These are phyloP conservation scores for Aspergillus sp. DNA, from an alignment of 2,329 filamentous ascomycete species.

Conservation along the genomic window DNA sequence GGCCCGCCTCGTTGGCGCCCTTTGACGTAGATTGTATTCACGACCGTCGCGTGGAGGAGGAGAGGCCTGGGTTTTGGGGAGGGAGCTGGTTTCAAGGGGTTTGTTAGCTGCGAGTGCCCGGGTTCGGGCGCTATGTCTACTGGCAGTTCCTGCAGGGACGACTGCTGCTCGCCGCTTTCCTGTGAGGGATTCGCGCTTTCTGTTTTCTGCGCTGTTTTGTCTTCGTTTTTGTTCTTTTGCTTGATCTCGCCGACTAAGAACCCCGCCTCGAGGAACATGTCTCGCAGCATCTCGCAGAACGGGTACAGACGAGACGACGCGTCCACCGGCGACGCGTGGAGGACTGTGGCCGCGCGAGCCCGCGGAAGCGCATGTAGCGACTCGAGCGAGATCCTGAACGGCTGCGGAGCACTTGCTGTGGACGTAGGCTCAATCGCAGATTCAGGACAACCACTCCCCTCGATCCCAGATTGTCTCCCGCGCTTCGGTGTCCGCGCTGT, in stretches of 20 bases:
- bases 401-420: constrained; percentile 7
- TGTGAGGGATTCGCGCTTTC: constrained; percentile 1
- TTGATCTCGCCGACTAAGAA: constrained; percentile 29
- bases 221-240: constrained; percentile 1
- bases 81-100: constrained; percentile 5
- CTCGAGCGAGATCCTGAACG: constrained; percentile 37
- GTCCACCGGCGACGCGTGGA: constrained; percentile 34
- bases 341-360: constrained; percentile 25
- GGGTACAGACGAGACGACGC: constrained; percentile 31
- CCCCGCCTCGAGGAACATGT: constrained; percentile 36
- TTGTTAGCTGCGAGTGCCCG: not conserved
- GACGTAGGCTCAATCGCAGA: not conserved
- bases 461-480: not conserved
- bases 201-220: not conserved
- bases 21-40: constrained; percentile 69
- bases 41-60: constrained; percentile 71
- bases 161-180: constrained; percentile 3
- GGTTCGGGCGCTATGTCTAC: constrained; percentile 3
- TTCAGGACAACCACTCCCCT: not conserved
- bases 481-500: constrained; percentile 4
- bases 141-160: constrained; percentile 7
- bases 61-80: constrained; percentile 43
- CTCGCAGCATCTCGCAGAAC: constrained; percentile 32
- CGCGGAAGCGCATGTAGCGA: constrained; percentile 31
- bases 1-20: constrained; percentile 10